Base-by-base conservation (phyloP, 176 grass and related monocot species). In the Aegilops tauschii region DNA sequence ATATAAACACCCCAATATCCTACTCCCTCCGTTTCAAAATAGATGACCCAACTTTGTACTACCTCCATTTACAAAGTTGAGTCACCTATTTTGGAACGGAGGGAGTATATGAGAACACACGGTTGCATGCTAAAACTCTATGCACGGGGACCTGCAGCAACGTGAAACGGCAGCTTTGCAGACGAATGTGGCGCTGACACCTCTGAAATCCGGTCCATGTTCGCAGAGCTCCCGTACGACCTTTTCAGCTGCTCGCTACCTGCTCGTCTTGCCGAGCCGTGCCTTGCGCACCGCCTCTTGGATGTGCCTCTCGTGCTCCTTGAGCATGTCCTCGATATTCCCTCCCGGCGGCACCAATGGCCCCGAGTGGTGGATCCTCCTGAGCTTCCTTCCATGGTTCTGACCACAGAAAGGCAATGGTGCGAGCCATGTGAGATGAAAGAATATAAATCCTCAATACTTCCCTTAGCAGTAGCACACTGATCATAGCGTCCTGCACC, bases 271-370 rank as follows among this genome's bases (percentile, higher is more conserved):
- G 12, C 77, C 66, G 14, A 87, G 44, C n/a, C 95, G 95, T 1
- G 93, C 83, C 78, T 90, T 98, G 86, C 95, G 93, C 37, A 98
- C 95, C 0, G 93, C 93, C 49, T 98, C 89, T 89, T 98, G 95
- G 82, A 98, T 92, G 36, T 90, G 89, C 81, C 88, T 85, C 68
- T 95, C 95, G 4, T 98, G 95, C 69, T 95, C 93, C 83, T 93
- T 95, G 69, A 98, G 91, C 93, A 98, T 93, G 18, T 98, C 95
- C 58, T 98, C 95, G 1, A 95, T 62, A 67, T 98, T 95, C 34
- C 91, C 91, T 63, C 95, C 89, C 12, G 83, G 91, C 1, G 88
- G 91, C 85, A 98, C 87, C 49, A 98, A 66, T 59, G 95, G 95
- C 16, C 95, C 95, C 3, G 95, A 98, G 42, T 93, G 95, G 65